Base-by-base conservation (phyloP, 805 yeast genomes). In the Metschnikowia proteae region DNA sequence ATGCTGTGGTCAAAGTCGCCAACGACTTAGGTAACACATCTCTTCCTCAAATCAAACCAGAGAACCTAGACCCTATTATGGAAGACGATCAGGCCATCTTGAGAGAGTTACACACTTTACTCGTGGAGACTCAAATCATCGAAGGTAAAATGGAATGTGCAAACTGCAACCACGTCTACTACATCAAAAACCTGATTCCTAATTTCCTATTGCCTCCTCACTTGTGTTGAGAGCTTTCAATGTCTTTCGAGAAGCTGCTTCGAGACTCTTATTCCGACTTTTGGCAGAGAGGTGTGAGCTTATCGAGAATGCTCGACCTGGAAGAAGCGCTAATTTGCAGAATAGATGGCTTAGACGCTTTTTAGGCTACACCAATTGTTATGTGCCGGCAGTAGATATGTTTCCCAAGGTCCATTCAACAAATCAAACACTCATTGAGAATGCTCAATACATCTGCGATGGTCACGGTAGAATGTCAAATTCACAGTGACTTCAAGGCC, bases 151-250 rank as follows among this genome's bases (percentile, higher is more conserved):
- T 94, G 98, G 74, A 74, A 9, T 94, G 99, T 65, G 74, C 78
- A 23, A 84, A 84, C 68, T 94, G 99, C 65, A 83, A 81, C 1
- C 97, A 92, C 66, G 74, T 86, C 6, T 94, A 91, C 68, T 81
- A 86, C 71, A 86, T 94, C 71, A 92, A 91, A 68, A 91, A 89
- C 73, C 82, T 94, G 45, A 90, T 94, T 58, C 97, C 99, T 32
- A 92, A 92, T 74, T 86, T 94, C 68, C 71, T 94, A 47, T 77
- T 94, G 32, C 98, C 99, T 30, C 98, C 98, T 5, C 98, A 94
- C 64, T 74, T 94, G 57, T 95, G 91, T 35, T 54, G 33, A 40
- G 10, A 8, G 10, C 9, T 32, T 4, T 4, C 11, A n/a, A 25
- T 10, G 17, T n/a, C n/a, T 26, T 7, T 8, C 4, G 23, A 25